phyloP scores from a whole-genome alignment of 2,329 filamentous ascomycete species.

The Cercospora canescens region DNA sequence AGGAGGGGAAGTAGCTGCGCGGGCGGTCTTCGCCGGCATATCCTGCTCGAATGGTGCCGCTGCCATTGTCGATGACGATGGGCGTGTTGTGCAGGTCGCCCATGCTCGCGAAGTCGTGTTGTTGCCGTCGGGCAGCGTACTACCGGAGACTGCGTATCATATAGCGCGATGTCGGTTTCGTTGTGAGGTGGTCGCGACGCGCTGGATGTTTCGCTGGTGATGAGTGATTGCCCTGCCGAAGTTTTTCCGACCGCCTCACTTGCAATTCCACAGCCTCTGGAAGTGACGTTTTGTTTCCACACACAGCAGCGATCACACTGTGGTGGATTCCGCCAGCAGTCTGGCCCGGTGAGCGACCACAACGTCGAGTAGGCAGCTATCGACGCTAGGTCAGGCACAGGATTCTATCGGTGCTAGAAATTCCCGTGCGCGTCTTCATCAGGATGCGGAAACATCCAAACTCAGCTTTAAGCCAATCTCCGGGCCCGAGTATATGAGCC shows the following conservation, averaged over 20 bases:
- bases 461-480: not conserved
- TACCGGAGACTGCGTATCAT: conserved; percentile 24
- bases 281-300: not conserved
- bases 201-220: not conserved
- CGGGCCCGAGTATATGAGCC: conserved; percentile 2
- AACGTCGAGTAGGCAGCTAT: not conserved
- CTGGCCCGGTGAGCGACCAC: not conserved
- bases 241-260: not conserved
- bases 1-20: conserved; percentile 96
- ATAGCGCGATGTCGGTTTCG: not conserved
- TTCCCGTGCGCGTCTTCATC: not conserved
- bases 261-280: not conserved
- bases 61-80: conserved; percentile 98
- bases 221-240: not conserved
- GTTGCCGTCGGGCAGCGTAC: conserved; percentile 22
- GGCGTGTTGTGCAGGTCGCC: conserved; percentile 90
- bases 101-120: conserved; percentile 44
- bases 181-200: conserved; percentile 1
- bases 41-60: conserved; percentile 92
- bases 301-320: not conserved
- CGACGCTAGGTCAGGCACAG: not conserved
- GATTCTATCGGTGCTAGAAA: conserved; percentile 1
- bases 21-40: conserved; percentile 95
- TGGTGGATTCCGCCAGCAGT: not conserved
- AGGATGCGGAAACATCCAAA: not conserved